Conservation (phyloP, 768 basidiomycete species). For the Podaxis carcinomalis region DNA sequence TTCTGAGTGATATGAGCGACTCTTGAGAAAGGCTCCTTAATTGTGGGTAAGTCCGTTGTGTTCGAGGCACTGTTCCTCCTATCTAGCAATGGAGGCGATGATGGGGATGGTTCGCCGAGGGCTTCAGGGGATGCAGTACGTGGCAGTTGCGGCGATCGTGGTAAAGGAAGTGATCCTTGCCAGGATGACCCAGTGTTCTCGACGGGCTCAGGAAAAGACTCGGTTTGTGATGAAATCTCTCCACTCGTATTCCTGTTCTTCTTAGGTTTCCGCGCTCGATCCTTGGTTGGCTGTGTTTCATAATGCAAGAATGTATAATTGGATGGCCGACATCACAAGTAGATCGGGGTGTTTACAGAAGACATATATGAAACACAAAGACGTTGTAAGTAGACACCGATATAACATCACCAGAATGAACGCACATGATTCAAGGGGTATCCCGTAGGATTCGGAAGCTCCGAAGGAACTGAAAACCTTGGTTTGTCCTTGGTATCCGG, state of each 20-base stretch:
- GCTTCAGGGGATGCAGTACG: neutral
- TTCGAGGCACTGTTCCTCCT: neutral
- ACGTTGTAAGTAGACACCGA: constrained; percentile 45
- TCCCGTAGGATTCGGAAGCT: constrained; percentile 43
- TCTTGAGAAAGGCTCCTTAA: constrained; percentile 4
- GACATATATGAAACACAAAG: constrained; percentile 20
- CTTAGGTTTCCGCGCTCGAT: constrained; percentile 64
- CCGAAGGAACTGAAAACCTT: constrained; percentile 21
- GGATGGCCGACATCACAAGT: constrained; percentile 26
- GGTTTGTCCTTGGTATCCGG: constrained; percentile 17
- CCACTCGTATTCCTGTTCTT: constrained; percentile 29
- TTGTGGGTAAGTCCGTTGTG: neutral
- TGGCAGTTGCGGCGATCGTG: neutral
- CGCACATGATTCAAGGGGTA: constrained; percentile 84
- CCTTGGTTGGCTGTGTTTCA: constrained; percentile 64
- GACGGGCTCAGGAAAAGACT: neutral
- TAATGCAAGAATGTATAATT: constrained; percentile 19
- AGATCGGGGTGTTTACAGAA: constrained; percentile 23
- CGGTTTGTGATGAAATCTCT: neutral
- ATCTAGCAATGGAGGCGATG: neutral
- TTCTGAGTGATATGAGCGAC: constrained; percentile 22
- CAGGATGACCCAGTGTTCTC: neutral
- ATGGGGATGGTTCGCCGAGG: neutral
- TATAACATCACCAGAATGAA: constrained; percentile 62
- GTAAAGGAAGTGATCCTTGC: neutral